A percentile compares a stretch with the other conserved stretches of the same genome.
phyloP scores from a whole-genome alignment of 2,329 filamentous ascomycete genomes.

The Pyricularia sp. region DNA sequence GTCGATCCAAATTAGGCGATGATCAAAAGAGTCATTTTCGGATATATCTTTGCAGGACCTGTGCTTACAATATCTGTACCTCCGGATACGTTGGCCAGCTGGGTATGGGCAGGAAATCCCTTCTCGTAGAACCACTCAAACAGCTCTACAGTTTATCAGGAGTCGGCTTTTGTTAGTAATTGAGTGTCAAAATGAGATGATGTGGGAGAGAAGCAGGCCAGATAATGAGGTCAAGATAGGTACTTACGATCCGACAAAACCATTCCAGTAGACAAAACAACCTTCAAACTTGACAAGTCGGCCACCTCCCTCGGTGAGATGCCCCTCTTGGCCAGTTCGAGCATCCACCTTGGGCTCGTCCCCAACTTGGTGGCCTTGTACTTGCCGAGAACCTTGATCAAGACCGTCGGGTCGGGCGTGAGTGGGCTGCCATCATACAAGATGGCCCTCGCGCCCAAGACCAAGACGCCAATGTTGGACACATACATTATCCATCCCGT shows the following conservation, averaged over 20 bases:
- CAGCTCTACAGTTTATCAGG: slow-evolving; percentile 27
- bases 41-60: no score
- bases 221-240: background rate
- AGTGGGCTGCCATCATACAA: slow-evolving; percentile 84
- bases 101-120: slow-evolving; percentile 57
- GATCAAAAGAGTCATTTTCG: no score
- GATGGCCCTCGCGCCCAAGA: slow-evolving; percentile 51
- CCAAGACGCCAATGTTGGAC: slow-evolving; percentile 44
- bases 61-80: slow-evolving; percentile 62
- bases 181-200: no score
- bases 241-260: slow-evolving; percentile 53
- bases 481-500: slow-evolving; percentile 91
- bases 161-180: background rate
- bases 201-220: background rate
- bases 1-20: background rate
- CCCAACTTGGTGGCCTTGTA: slow-evolving; percentile 65
- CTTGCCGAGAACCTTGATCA: slow-evolving; percentile 53
- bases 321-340: slow-evolving; percentile 57
- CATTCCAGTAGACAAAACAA: slow-evolving; percentile 71
- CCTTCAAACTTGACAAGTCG: slow-evolving; percentile 50
- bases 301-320: slow-evolving; percentile 52
- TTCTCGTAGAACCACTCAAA: slow-evolving; percentile 73
- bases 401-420: slow-evolving; percentile 53
- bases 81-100: slow-evolving; percentile 66
- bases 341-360: slow-evolving; percentile 67